Conservation (phyloP, 495 filamentous ascomycete species). For the Alectoria sarmentosa region DNA sequence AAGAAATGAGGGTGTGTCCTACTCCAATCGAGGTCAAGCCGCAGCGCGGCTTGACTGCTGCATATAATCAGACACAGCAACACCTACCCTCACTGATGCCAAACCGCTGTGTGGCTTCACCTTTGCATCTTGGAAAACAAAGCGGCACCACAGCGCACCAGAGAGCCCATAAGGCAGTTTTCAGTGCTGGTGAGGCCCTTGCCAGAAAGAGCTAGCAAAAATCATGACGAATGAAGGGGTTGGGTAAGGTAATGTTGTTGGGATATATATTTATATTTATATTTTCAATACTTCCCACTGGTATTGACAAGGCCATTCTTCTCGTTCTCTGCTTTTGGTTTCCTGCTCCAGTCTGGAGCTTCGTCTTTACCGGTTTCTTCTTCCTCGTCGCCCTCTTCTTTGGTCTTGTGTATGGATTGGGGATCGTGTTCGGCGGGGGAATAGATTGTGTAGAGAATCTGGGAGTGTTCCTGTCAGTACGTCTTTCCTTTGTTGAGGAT, state of each 20-base stretch:
- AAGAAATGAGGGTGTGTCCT: neutral
- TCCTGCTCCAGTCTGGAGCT: constrained; percentile 50
- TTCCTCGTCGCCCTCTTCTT: constrained; percentile 53
- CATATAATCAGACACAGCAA: neutral
- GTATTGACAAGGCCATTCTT: constrained; percentile 44
- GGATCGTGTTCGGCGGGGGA: constrained; percentile 53
- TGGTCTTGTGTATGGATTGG: constrained; percentile 51
- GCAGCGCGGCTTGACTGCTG: neutral
- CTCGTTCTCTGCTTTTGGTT: constrained; percentile 52
- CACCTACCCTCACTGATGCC: neutral
- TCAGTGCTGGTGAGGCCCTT: neutral
- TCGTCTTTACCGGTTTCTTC: constrained; percentile 57
- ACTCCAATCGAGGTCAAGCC: neutral
- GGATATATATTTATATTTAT: no score
- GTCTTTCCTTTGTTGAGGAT: neutral
- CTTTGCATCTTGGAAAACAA: neutral
- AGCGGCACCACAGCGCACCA: neutral
- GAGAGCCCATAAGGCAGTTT: neutral
- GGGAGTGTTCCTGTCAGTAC: constrained; percentile 22
- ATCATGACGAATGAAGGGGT: neutral
- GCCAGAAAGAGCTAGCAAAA: neutral
- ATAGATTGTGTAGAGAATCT: constrained; percentile 57
- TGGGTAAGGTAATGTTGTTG: no score
- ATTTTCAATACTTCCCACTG: constrained; percentile 23
- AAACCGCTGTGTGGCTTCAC: neutral